Percentiles rank a stretch among this genome's conserved stretches.
phyloP scores from a whole-genome alignment of 1,284 basidiomycete genomes.

The Ceratobasidium sp. region DNA sequence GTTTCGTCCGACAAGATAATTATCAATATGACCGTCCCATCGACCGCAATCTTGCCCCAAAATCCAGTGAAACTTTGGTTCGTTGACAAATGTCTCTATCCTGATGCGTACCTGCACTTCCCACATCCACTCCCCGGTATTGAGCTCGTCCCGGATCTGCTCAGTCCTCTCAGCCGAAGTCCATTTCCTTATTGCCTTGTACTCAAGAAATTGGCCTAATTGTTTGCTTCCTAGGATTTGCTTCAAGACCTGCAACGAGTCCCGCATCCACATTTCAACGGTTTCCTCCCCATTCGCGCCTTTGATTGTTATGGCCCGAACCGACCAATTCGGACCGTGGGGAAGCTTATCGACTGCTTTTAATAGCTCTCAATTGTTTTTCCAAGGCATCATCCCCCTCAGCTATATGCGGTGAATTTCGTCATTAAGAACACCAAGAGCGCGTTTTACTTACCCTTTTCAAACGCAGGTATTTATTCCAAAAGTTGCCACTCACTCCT shows the following conservation, averaged over 20 bases:
- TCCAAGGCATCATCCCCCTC: not conserved
- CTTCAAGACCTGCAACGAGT: constrained; percentile 55
- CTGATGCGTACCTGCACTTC: constrained; percentile 38
- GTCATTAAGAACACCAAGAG: too few relatives aligned
- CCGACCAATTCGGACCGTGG: not conserved
- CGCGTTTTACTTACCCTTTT: constrained; percentile 12
- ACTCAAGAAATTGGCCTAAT: not conserved
- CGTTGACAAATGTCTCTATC: too few relatives aligned
- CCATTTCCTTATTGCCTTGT: not conserved
- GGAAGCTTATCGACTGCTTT: constrained; percentile 14
- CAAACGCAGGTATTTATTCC: not conserved
- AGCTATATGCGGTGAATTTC: too few relatives aligned
- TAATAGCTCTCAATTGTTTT: not conserved
- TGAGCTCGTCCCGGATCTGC: constrained; percentile 21
- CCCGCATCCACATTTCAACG: constrained; percentile 54
- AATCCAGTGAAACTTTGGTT: not conserved
- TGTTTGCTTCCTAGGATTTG: constrained; percentile 51
- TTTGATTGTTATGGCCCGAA: constrained; percentile 45
- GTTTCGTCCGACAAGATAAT: constrained; percentile 46
- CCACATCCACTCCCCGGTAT: constrained; percentile 43
- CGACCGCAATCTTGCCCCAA: not conserved
- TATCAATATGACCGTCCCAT: constrained; percentile 25
- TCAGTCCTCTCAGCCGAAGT: not conserved
- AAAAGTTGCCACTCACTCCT: not conserved
- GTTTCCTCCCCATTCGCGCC: constrained; percentile 46